Conservation (phyloP, 2,329 filamentous ascomycete species). For the Trichophyton schoenleinii region DNA sequence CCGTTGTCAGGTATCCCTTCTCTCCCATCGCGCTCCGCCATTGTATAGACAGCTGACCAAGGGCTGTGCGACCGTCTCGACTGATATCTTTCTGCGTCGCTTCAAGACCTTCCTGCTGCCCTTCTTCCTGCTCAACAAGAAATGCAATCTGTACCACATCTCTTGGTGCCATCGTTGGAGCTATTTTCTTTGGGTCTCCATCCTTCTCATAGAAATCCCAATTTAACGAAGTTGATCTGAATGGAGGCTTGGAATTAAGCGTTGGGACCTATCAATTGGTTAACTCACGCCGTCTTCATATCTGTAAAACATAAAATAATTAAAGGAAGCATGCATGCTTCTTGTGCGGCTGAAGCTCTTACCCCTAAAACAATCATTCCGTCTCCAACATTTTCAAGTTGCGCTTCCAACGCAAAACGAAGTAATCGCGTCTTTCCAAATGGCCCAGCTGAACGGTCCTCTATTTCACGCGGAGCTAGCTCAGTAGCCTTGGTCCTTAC, state of each 20-base stretch:
- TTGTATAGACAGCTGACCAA: constrained; percentile 73
- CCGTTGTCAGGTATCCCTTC: constrained; percentile 73
- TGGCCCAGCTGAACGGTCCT: constrained; percentile 34
- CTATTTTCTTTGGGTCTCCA: constrained; percentile 15
- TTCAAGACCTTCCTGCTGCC: constrained; percentile 38
- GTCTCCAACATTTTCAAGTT: constrained; percentile 89
- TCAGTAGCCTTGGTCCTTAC: constrained; percentile 79
- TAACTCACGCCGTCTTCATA: not conserved
- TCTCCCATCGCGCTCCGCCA: constrained; percentile 90
- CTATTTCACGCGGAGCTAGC: constrained; percentile 36
- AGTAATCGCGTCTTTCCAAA: constrained; percentile 31
- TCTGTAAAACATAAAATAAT: not conserved
- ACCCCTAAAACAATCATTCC: constrained; percentile 66
- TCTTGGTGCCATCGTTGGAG: constrained; percentile 44
- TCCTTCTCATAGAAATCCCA: constrained; percentile 36
- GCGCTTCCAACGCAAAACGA: constrained; percentile 73
- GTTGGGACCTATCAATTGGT: constrained; percentile 29
- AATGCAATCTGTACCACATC: constrained; percentile 56
- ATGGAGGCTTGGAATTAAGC: constrained; percentile 41
- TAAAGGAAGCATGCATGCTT: not conserved
- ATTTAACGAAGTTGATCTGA: constrained; percentile 42
- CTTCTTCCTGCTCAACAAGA: constrained; percentile 43
- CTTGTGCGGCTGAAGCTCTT: constrained; percentile 13
- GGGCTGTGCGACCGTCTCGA: constrained; percentile 43
- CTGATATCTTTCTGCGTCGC: constrained; percentile 39